phyloP scores from a whole-genome alignment of 1,284 basidiomycete species.

The Tremellales sp. region DNA sequence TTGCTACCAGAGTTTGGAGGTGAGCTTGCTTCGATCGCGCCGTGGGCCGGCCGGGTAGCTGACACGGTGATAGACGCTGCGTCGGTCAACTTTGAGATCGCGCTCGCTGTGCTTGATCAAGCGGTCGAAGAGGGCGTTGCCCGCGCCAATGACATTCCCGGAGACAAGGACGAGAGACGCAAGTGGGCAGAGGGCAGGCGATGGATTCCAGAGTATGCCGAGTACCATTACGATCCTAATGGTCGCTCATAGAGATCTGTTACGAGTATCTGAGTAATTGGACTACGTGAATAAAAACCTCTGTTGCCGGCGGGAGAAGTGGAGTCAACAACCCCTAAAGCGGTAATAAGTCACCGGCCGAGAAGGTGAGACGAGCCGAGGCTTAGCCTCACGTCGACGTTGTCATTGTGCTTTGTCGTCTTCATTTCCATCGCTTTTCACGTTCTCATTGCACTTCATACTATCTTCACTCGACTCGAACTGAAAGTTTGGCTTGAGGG shows the following conservation, averaged over 20 bases:
- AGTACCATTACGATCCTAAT: constrained; percentile 61
- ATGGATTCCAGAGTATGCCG: constrained; percentile 57
- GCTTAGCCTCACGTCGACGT: too few species aligned
- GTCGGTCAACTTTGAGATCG: constrained; percentile 68
- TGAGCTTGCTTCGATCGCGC: constrained; percentile 4
- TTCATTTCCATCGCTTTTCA: too few species aligned
- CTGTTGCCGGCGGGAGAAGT: too few species aligned
- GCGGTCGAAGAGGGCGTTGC: constrained; percentile 68
- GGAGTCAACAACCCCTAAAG: too few species aligned
- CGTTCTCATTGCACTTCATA: too few species aligned
- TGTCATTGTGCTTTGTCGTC: too few species aligned
- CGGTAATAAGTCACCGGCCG: too few species aligned
- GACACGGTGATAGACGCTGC: constrained; percentile 62
- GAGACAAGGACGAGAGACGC: constrained; percentile 57
- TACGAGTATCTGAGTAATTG: too few species aligned
- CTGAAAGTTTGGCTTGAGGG: too few species aligned
- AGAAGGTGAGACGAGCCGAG: too few species aligned
- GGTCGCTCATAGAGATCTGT: constrained; percentile 48
- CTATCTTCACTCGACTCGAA: too few species aligned
- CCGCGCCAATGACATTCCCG: constrained; percentile 56
- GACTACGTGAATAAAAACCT: too few species aligned
- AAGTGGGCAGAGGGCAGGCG: constrained; percentile 39
- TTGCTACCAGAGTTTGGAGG: constrained; percentile 49
- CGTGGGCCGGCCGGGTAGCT: constrained; percentile 36
- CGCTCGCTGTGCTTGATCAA: constrained; percentile 69